Evolutionary conservation across 805 yeast species (phyloP), one percentile per base, ranked within the genome.

Genomic region (Lipomyces yamadae): DNA sequence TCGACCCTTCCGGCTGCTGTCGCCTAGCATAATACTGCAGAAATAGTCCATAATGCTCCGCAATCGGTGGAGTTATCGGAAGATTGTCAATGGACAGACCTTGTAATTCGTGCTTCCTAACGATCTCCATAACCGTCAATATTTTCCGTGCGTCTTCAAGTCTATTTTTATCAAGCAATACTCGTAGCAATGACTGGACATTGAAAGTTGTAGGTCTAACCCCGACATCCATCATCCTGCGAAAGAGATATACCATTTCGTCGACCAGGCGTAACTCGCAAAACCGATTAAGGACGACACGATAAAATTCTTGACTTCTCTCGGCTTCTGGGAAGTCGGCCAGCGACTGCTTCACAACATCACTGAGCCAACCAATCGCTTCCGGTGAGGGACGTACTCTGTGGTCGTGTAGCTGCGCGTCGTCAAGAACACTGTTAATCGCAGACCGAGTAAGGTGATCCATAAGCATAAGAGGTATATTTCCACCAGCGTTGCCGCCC

Each of bases 31-130:
- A 62, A 39, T 70, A 64, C 48, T 61, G 61, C 18, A 70, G 30
- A 32, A 70, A 61, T n/a, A 66, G 61, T 6, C 45, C 56, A 48
- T 69, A 70, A 45, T 68, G 67, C 13, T 62, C 63, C 13, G 71
- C 54, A n/a, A 53, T 58, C 15, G 66, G 70, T 1, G 69, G 58
- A 5, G 52, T 24, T 3, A 58, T 24, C 0, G 48, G 24, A n/a
- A 29, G 11, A 29, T 50, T n/a, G 3, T 56, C 53, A 33, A 55
- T 50, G 6, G 60, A 37, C 33, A 52, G 45, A 29, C 64, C 70
- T 13, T 37, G 39, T 24, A 59, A 33, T 48, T 66, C 59, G 4
- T 48, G 50, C 15, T 13, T 29, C 18, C 64, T n/a, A 6, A 57
- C 59, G 10, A 11, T 4, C 57, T 67, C 70, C 48, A 65, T 32